Evolutionary conservation across 2,329 filamentous ascomycete species (phyloP).

Genomic region (Leptosphaerulina australis): DNA sequence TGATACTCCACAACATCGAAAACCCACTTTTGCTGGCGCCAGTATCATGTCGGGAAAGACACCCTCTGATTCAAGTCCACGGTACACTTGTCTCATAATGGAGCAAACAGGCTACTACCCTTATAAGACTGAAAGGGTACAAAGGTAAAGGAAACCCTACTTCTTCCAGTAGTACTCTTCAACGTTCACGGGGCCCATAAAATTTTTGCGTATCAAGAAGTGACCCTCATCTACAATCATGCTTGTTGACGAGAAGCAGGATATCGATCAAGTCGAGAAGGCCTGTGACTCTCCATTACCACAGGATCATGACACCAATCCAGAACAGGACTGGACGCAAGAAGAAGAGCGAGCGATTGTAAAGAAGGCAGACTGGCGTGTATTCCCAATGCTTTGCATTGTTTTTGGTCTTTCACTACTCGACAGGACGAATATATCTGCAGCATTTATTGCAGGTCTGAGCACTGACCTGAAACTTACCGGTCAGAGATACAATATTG

Average conservation of each 20-base stretch:
- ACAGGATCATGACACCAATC: conserved; percentile 3
- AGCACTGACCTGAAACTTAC: conserved; percentile 20
- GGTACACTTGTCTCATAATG: neutral
- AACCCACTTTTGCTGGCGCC: neutral
- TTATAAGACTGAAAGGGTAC: neutral
- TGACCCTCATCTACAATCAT: neutral
- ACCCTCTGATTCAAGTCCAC: neutral
- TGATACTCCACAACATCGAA: neutral
- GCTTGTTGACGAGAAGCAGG: conserved; percentile 18
- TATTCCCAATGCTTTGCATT: conserved; percentile 45
- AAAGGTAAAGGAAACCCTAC: neutral
- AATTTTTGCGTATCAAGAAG: neutral
- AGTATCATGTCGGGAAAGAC: neutral
- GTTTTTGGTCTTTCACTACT: conserved; percentile 39
- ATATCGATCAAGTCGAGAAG: conserved; percentile 23
- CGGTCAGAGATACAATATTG: conserved; percentile 38
- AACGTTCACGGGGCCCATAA: neutral
- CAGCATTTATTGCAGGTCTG: conserved; percentile 33
- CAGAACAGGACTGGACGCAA: conserved; percentile 36
- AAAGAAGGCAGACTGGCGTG: conserved; percentile 39
- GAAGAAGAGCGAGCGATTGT: conserved; percentile 40
- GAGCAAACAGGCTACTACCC: conserved; percentile 2
- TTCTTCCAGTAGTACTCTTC: neutral
- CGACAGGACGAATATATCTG: conserved; percentile 32
- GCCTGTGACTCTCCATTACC: conserved; percentile 5